Conservation (phyloP, 208 protist genomes). For the Leishmania guyanensis region DNA sequence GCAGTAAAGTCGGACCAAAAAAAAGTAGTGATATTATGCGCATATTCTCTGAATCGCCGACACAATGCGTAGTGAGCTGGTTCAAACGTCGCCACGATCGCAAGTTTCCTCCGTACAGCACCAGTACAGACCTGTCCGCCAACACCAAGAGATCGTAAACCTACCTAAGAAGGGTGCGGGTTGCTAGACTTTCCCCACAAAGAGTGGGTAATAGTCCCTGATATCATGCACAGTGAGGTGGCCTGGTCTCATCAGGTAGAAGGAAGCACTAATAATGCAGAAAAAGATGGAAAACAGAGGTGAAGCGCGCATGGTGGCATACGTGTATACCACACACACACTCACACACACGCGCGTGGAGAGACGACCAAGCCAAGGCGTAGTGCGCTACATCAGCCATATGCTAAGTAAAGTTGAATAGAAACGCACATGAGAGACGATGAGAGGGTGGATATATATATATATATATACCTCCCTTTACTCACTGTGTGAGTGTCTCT, state of each 20-base stretch:
- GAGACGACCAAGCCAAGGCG: background rate
- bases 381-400: background rate
- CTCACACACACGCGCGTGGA: background rate
- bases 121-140: too few species aligned
- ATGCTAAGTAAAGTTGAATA: background rate
- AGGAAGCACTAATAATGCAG: background rate
- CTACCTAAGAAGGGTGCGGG: too few species aligned
- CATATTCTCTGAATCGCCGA: background rate
- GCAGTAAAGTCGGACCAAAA: background rate
- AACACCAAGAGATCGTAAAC: too few species aligned
- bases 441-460: background rate
- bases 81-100: too few species aligned
- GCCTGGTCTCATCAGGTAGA: background rate
- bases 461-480: background rate
- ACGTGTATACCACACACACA: background rate
- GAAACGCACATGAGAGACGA: background rate
- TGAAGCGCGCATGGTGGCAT: background rate
- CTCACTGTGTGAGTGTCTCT: background rate
- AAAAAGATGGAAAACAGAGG: background rate
- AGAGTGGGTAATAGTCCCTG: too few species aligned
- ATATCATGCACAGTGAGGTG: too few species aligned
- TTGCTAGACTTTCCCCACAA: too few species aligned
- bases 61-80: too few species aligned
- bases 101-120: too few species aligned
- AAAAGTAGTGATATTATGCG: background rate